Percentiles rank a stretch among this genome's conserved stretches.
Evolutionary conservation across 2,329 filamentous ascomycete species (phyloP).

Genomic region (Botrytis elliptica): DNA sequence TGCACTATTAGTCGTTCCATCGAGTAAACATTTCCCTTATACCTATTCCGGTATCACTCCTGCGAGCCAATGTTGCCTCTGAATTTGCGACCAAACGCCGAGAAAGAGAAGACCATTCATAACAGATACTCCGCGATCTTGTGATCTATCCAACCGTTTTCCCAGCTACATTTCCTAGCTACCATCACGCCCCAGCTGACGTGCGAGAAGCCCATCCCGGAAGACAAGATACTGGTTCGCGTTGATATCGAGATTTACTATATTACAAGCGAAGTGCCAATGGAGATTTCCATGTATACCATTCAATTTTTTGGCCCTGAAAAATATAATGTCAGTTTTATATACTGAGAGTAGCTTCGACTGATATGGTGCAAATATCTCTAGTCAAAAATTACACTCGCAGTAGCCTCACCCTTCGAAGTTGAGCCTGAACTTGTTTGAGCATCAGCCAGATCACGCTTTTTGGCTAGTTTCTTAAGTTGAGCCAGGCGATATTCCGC

Average conservation of each 20-base stretch:
- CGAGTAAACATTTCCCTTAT: not conserved
- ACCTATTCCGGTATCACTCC: not conserved
- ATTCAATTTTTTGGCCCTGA: not conserved
- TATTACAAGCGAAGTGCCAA: not conserved
- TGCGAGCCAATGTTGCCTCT: not conserved
- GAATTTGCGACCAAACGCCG: not conserved
- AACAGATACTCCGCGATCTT: not conserved
- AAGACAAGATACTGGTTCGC: not conserved
- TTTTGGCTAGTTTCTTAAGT: conserved; percentile 1
- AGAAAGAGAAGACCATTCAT: not conserved
- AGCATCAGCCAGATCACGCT: conserved; percentile 11
- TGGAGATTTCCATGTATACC: too few species aligned
- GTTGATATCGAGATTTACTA: not conserved
- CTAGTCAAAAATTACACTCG: not conserved
- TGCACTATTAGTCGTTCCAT: not conserved
- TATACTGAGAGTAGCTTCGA: not conserved
- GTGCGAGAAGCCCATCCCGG: not conserved
- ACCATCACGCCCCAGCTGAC: not conserved
- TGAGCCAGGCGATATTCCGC: conserved; percentile 6
- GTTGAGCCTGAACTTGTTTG: not conserved
- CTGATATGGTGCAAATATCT: not conserved
- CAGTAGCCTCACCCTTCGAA: not conserved
- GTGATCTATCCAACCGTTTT: not conserved
- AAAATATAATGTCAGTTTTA: not conserved
- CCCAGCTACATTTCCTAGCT: not conserved